Percentiles rank a stretch among this genome's conserved stretches.
phyloP scores from a whole-genome alignment of 1,139 yeast species.

The Debaryomycetaceae sp. region DNA sequence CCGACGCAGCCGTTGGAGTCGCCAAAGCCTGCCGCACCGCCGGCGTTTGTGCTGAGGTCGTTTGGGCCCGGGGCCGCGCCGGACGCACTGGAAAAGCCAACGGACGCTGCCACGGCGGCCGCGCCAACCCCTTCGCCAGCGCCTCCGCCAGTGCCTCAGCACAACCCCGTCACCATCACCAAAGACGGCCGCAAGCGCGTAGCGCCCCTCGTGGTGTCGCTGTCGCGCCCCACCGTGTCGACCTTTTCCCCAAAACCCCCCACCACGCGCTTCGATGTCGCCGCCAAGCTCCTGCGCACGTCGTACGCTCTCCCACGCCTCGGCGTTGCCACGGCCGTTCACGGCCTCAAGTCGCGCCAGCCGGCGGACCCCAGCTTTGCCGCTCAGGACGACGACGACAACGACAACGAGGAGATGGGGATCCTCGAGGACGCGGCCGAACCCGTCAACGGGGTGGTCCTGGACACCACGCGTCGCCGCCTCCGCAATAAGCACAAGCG shows the following conservation, averaged over 20 bases:
- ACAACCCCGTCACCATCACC: constrained; percentile 44
- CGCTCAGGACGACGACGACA: constrained; percentile 30
- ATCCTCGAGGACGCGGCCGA: constrained; percentile 11
- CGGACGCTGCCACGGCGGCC: neutral
- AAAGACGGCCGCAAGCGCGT: constrained; percentile 85
- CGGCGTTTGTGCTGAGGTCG: no score
- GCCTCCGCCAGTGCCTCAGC: neutral
- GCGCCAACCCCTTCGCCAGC: neutral
- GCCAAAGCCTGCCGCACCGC: no score
- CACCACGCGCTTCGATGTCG: constrained; percentile 5
- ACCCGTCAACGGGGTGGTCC: constrained; percentile 15
- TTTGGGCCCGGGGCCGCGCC: no score
- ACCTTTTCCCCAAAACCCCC: constrained; percentile 9
- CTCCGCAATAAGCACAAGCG: constrained; percentile 31
- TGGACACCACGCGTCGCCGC: constrained; percentile 31
- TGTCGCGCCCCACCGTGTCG: constrained; percentile 29
- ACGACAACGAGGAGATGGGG: constrained; percentile 44
- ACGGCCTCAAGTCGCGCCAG: constrained; percentile 32
- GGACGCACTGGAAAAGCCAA: no score
- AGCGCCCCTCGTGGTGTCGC: constrained; percentile 73
- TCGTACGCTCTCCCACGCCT: constrained; percentile 40
- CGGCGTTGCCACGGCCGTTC: constrained; percentile 46
- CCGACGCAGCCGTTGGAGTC: no score
- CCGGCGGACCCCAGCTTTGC: constrained; percentile 9
- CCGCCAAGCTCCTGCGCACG: constrained; percentile 36